phyloP scores from a whole-genome alignment of 177 flowering plant species.

The Vitis hybrid region DNA sequence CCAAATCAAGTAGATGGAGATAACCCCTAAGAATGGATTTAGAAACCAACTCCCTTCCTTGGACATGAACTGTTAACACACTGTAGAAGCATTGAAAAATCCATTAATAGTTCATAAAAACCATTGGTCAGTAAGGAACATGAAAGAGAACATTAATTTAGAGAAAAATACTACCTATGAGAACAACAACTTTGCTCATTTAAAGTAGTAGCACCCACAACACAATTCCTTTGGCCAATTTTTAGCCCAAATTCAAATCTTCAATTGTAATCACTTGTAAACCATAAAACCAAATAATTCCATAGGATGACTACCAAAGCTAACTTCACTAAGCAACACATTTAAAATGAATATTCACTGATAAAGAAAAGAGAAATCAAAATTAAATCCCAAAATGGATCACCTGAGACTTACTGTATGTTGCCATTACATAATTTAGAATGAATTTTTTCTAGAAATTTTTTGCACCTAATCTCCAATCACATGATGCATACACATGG shows the following conservation, averaged over 20 bases:
- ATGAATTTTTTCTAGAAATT: slow-evolving; percentile 63
- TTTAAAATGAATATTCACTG: background rate
- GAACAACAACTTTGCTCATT: slow-evolving; percentile 92
- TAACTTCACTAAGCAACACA: background rate
- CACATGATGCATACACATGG: no score
- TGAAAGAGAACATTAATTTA: background rate
- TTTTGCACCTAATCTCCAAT: slow-evolving; percentile 22
- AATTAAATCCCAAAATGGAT: background rate
- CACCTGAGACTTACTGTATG: slow-evolving; percentile 69
- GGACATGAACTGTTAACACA: slow-evolving; percentile 77
- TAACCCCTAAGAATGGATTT: slow-evolving; percentile 72
- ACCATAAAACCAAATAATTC: background rate
- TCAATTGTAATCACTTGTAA: slow-evolving; percentile 30
- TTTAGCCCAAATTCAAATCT: slow-evolving; percentile 73
- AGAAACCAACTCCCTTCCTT: slow-evolving; percentile 72
- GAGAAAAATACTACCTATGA: slow-evolving; percentile 56
- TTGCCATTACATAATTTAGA: slow-evolving; percentile 83
- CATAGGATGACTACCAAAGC: no score
- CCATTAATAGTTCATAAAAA: background rate
- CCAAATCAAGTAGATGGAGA: slow-evolving; percentile 88
- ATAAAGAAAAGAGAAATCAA: background rate
- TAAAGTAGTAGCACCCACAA: slow-evolving; percentile 92
- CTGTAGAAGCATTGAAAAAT: slow-evolving; percentile 31
- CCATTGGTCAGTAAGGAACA: background rate
- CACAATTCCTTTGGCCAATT: slow-evolving; percentile 79